phyloP scores from a whole-genome alignment of 495 filamentous ascomycete species.

The Clohesyomyces aquaticus region DNA sequence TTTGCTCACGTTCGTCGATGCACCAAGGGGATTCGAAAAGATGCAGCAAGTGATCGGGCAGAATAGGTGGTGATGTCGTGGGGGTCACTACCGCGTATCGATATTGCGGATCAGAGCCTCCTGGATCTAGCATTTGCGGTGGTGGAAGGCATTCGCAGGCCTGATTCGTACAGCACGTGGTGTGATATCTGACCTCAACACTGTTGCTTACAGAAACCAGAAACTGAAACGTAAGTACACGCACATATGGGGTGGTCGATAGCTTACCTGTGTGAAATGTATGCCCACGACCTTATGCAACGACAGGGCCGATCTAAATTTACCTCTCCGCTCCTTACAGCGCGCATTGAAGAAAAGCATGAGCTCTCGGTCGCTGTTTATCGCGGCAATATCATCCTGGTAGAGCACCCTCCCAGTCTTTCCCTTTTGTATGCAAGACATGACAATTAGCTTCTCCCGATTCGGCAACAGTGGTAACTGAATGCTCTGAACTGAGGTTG shows the following conservation, averaged over 20 bases:
- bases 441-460: background rate
- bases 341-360: constrained; percentile 5
- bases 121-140: background rate
- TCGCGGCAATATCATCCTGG: background rate
- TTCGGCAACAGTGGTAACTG: background rate
- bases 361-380: constrained; percentile 2
- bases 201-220: constrained; percentile 4
- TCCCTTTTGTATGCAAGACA: constrained; percentile 10
- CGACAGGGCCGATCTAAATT: background rate
- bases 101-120: constrained; percentile 3
- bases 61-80: background rate
- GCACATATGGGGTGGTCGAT: too few species aligned
- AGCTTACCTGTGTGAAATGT: constrained; percentile 10
- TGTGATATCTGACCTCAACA: constrained; percentile 14
- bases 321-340: background rate
- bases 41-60: constrained; percentile 1
- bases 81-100: constrained; percentile 1
- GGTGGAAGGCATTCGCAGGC: constrained; percentile 20
- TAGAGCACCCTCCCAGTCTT: background rate
- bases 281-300: constrained; percentile 11
- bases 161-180: background rate
- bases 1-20: constrained; percentile 3
- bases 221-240: background rate
- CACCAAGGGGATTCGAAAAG: constrained; percentile 6
- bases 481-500: background rate